Conservation (phyloP, 345 rosid genomes). For the Eucalyptus pauciflora region DNA sequence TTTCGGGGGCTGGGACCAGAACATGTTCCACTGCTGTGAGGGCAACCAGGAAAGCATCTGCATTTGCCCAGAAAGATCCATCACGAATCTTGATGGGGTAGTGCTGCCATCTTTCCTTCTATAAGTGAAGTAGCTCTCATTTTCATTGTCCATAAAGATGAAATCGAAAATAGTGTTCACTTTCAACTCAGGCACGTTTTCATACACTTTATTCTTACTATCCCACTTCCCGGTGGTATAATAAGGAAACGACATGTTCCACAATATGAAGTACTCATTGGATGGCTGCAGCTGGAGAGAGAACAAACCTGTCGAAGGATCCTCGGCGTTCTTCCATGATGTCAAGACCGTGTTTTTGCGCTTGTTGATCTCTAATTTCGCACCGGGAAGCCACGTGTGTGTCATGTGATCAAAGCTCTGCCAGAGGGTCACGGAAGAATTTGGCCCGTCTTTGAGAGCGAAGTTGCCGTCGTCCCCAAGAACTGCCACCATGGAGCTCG, state of each 20-base stretch:
- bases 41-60: too few relatives aligned
- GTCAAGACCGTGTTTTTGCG: conserved; percentile 16
- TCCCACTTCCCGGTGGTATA: conserved; percentile 78
- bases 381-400: conserved; percentile 20
- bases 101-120: too few relatives aligned
- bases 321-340: conserved; percentile 54
- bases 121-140: too few relatives aligned
- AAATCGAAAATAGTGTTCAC: too few relatives aligned
- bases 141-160: too few relatives aligned
- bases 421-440: conserved; percentile 28
- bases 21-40: too few relatives aligned
- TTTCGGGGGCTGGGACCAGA: too few relatives aligned
- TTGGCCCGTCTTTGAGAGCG: conserved; percentile 22
- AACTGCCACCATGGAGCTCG: conserved; percentile 25
- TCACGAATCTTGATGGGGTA: too few relatives aligned
- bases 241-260: conserved; percentile 37
- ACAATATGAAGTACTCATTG: conserved; percentile 35
- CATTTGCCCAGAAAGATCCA: too few relatives aligned
- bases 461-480: conserved; percentile 57
- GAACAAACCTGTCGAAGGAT: conserved; percentile 70
- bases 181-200: too few relatives aligned
- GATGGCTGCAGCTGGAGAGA: conserved; percentile 56
- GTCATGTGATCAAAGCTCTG: conserved; percentile 65
- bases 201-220: neutral
- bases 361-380: conserved; percentile 35